Conservation (phyloP, 2,329 filamentous ascomycete species). For the Ceratocystis alfenasii region DNA sequence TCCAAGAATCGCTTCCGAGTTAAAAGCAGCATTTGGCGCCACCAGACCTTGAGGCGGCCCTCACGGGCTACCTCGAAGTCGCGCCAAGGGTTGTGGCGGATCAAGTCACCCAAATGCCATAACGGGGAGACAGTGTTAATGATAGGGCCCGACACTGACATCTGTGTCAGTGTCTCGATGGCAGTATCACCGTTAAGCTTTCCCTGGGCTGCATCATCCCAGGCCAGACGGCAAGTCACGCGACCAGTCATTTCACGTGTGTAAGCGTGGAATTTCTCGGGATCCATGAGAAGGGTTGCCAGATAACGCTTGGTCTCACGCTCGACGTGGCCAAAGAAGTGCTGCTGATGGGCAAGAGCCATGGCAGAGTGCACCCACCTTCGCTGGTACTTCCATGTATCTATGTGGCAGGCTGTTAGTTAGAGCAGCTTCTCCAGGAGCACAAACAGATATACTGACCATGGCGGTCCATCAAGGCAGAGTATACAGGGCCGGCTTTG, state of each 20-base stretch:
- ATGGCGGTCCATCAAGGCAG: conserved; percentile 41
- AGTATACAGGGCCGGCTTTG: conserved; percentile 37
- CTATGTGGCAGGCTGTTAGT: conserved; percentile 26
- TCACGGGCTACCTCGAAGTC: conserved; percentile 36
- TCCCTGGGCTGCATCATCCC: conserved; percentile 39
- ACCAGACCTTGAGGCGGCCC: conserved; percentile 36
- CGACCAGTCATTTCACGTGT: conserved; percentile 40
- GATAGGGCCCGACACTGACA: conserved; percentile 41
- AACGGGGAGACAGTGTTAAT: conserved; percentile 40
- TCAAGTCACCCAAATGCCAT: conserved; percentile 34
- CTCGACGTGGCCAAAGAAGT: conserved; percentile 40
- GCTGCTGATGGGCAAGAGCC: conserved; percentile 31
- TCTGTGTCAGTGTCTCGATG: conserved; percentile 37
- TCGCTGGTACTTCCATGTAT: conserved; percentile 38
- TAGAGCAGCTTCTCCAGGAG: background rate
- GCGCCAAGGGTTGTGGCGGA: conserved; percentile 38
- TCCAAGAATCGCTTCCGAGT: conserved; percentile 33
- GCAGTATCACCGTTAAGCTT: conserved; percentile 37
- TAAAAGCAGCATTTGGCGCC: conserved; percentile 33
- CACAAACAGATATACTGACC: conserved; percentile 29
- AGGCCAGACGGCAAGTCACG: conserved; percentile 39
- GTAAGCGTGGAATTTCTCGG: conserved; percentile 35
- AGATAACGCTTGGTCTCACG: conserved; percentile 36
- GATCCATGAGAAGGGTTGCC: conserved; percentile 37
- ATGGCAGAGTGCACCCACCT: conserved; percentile 43